These are phyloP conservation scores for Eimeria tenella DNA, from an alignment of 169 alveolate species.

Conservation along the genomic window DNA sequence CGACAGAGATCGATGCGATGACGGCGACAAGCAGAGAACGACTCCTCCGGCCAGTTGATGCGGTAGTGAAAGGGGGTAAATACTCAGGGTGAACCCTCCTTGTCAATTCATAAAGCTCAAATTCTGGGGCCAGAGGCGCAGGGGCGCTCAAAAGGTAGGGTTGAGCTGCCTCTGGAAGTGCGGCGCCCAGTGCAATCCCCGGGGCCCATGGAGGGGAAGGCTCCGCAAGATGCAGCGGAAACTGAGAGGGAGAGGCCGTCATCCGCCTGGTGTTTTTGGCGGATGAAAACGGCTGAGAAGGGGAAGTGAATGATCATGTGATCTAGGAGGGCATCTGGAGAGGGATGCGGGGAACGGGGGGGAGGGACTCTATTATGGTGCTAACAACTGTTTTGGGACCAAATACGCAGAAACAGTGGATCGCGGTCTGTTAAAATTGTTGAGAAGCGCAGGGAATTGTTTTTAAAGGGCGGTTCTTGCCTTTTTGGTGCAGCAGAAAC, in stretches of 20 bases:
- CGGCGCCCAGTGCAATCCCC: background rate
- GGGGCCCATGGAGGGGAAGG: conserved; percentile 14
- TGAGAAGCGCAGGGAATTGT: background rate
- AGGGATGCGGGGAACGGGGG: conserved; percentile 46
- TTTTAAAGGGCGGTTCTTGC: background rate
- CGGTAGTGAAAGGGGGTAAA: background rate
- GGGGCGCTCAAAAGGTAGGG: background rate
- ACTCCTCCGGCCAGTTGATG: background rate
- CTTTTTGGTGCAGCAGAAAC: background rate
- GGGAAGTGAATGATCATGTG: conserved; percentile 26
- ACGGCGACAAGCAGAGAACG: background rate
- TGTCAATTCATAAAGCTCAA: background rate
- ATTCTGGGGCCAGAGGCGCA: background rate
- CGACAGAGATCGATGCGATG: background rate
- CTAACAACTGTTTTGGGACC: background rate
- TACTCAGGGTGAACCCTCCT: background rate
- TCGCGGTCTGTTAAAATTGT: background rate
- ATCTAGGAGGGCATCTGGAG: conserved; percentile 20
- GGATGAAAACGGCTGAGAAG: conserved; percentile 32
- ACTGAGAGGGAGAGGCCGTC: conserved; percentile 29
- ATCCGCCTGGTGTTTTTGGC: conserved; percentile 46
- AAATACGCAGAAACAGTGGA: background rate
- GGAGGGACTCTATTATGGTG: background rate
- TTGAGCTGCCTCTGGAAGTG: background rate
- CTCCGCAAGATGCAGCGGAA: conserved; percentile 23